phyloP scores from a whole-genome alignment of 2,329 filamentous ascomycete genomes.

The Trichoderma brevicompactum region DNA sequence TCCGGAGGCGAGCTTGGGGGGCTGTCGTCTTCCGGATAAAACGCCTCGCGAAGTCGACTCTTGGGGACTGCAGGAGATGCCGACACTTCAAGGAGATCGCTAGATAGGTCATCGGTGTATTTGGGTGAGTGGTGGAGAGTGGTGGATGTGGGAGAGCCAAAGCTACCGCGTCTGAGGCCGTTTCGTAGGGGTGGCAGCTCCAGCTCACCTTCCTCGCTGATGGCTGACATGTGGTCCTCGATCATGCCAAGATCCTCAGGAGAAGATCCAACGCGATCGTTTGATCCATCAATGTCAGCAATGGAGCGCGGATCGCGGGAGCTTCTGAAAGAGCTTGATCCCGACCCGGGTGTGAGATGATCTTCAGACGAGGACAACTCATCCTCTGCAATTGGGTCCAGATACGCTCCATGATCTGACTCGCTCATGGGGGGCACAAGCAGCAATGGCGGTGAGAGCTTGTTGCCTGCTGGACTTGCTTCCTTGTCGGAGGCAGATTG shows the following conservation, averaged over 20 bases:
- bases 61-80: conserved; percentile 46
- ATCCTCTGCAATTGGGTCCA: conserved; percentile 23
- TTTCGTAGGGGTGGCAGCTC: conserved; percentile 45
- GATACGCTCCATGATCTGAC: conserved; percentile 16
- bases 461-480: not conserved
- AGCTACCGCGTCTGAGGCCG: conserved; percentile 40
- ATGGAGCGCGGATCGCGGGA: conserved; percentile 1
- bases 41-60: conserved; percentile 39
- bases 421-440: conserved; percentile 8
- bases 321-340: not conserved
- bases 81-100: conserved; percentile 50
- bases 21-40: conserved; percentile 48
- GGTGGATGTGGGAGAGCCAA: conserved; percentile 46
- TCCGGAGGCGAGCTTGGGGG: conserved; percentile 56
- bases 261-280: not conserved
- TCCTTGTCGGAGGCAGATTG: not conserved
- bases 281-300: conserved; percentile 5
- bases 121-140: conserved; percentile 45
- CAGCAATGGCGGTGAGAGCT: conserved; percentile 12
- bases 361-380: conserved; percentile 12
- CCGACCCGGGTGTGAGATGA: conserved; percentile 6
- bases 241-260: conserved; percentile 29
- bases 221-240: conserved; percentile 31
- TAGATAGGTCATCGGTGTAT: conserved; percentile 47
- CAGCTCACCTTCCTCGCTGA: conserved; percentile 32